These are phyloP conservation scores for Septoria linicola DNA, from an alignment of 2,329 filamentous ascomycete genomes.

Conservation along the genomic window DNA sequence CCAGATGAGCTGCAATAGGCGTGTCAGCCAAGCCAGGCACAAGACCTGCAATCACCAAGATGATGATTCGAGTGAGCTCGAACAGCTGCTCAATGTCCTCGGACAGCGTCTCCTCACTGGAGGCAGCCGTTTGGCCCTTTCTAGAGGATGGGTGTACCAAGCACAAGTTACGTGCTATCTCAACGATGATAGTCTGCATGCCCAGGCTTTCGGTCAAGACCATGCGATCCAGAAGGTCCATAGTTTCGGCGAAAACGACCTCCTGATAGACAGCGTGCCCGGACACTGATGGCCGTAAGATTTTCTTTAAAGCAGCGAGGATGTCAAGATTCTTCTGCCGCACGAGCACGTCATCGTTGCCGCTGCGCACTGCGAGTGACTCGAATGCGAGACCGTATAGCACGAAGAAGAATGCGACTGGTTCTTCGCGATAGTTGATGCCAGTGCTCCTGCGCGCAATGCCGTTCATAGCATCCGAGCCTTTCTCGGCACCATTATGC, in stretches of 20 bases:
- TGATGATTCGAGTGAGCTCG: slow-evolving; percentile 92
- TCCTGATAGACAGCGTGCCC: slow-evolving; percentile 96
- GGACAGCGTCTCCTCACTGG: slow-evolving; percentile 67
- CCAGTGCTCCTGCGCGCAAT: slow-evolving; percentile 63
- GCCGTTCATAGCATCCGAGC: slow-evolving; percentile 19
- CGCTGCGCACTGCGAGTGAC: slow-evolving; percentile 81
- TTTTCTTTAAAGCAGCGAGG: slow-evolving; percentile 87
- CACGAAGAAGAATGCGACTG: slow-evolving; percentile 98
- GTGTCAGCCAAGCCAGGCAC: slow-evolving; percentile 75
- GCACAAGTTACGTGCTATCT: slow-evolving; percentile 87
- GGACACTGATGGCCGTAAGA: slow-evolving; percentile 87
- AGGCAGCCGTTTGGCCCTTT: slow-evolving; percentile 47
- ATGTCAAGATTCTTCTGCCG: slow-evolving; percentile 64
- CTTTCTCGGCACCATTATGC: slow-evolving; percentile 17
- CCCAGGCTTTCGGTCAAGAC: slow-evolving; percentile 87
- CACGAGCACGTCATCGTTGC: slow-evolving; percentile 42
- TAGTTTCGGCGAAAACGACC: slow-evolving; percentile 92
- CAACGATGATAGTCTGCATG: slow-evolving; percentile 88
- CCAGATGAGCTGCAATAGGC: slow-evolving; percentile 53
- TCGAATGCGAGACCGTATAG: slow-evolving; percentile 96
- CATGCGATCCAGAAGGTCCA: slow-evolving; percentile 90
- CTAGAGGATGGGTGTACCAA: slow-evolving; percentile 88
- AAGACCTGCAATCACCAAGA: slow-evolving; percentile 83
- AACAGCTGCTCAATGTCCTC: slow-evolving; percentile 98
- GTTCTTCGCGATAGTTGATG: slow-evolving; percentile 97